phyloP scores from a whole-genome alignment of 1,284 basidiomycete genomes.

The Trametes pubescens region DNA sequence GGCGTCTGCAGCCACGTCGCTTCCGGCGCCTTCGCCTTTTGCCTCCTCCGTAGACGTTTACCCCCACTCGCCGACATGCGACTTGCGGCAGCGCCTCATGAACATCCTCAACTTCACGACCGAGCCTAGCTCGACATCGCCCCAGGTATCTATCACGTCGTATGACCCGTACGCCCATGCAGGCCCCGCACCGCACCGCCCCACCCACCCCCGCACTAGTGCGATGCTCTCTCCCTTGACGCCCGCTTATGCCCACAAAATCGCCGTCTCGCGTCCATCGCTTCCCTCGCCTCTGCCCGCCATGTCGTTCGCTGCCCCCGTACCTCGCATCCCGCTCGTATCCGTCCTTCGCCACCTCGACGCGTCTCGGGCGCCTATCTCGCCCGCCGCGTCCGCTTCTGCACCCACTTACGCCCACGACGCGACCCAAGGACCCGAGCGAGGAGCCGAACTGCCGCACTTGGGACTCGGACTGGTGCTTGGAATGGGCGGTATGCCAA shows the following conservation, averaged over 20 bases:
- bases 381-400: conserved; percentile 11
- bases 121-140: conserved; percentile 21
- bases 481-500: conserved; percentile 21
- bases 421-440: conserved; percentile 3
- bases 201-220: conserved; percentile 15
- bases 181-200: conserved; percentile 20
- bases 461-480: conserved; percentile 26
- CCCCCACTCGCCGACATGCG: conserved; percentile 25
- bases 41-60: conserved; percentile 10
- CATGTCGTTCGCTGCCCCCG: conserved; percentile 29
- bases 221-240: conserved; percentile 28
- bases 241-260: conserved; percentile 21
- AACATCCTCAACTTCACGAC: conserved; percentile 23
- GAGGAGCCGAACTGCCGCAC: conserved; percentile 8
- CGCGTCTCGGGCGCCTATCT: conserved; percentile 24
- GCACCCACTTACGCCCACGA: conserved; percentile 13
- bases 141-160: conserved; percentile 13
- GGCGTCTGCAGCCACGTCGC: conserved; percentile 16
- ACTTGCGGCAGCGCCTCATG: conserved; percentile 26
- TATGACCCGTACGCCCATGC: conserved; percentile 16
- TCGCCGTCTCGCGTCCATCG: conserved; percentile 19
- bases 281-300: conserved; percentile 22
- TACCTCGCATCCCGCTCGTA: conserved; percentile 27
- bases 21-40: conserved; percentile 11
- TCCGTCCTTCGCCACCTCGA: conserved; percentile 25